Evolutionary conservation across 2,329 filamentous ascomycete genomes (phyloP).

Genomic region (Aspergillus brunneoviolaceus): DNA sequence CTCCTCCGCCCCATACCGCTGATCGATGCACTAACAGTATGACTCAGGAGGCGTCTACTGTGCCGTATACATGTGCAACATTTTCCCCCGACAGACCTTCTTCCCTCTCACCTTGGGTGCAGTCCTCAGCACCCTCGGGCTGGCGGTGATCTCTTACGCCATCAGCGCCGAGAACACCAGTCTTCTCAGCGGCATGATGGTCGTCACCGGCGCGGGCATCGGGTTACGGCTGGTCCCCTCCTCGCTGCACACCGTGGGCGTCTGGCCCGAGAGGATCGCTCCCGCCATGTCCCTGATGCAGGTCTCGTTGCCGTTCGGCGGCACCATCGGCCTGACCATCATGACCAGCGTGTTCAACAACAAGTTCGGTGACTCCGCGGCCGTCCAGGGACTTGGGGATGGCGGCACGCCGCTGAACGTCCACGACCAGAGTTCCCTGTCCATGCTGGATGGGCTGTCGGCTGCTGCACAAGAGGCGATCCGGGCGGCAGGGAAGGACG

Average conservation of each 20-base stretch:
- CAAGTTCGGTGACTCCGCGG: slow-evolving; percentile 36
- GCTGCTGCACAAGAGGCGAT: slow-evolving; percentile 38
- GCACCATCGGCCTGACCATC: slow-evolving; percentile 63
- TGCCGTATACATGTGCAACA: slow-evolving; percentile 61
- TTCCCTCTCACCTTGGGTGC: slow-evolving; percentile 58
- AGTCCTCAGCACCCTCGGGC: slow-evolving; percentile 57
- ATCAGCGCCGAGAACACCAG: slow-evolving; percentile 50
- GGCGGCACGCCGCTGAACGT: slow-evolving; percentile 33
- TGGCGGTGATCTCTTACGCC: slow-evolving; percentile 59
- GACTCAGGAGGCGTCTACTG: slow-evolving; percentile 53
- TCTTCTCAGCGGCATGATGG: slow-evolving; percentile 66
- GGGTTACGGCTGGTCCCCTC: slow-evolving; percentile 66
- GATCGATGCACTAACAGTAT: neutral
- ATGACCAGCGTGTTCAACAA: slow-evolving; percentile 72
- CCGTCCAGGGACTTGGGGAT: slow-evolving; percentile 25
- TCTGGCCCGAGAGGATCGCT: slow-evolving; percentile 59
- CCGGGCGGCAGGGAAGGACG: slow-evolving; percentile 50
- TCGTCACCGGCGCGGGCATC: slow-evolving; percentile 61
- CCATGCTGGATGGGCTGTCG: slow-evolving; percentile 37
- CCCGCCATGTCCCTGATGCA: slow-evolving; percentile 60
- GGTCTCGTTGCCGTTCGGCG: slow-evolving; percentile 62
- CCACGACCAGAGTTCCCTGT: slow-evolving; percentile 38
- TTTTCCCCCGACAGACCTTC: slow-evolving; percentile 62
- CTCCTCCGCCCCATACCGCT: neutral
- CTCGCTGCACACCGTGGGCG: slow-evolving; percentile 62